Base-by-base conservation (phyloP, 495 filamentous ascomycete species). In the Penicillium paradoxum region DNA sequence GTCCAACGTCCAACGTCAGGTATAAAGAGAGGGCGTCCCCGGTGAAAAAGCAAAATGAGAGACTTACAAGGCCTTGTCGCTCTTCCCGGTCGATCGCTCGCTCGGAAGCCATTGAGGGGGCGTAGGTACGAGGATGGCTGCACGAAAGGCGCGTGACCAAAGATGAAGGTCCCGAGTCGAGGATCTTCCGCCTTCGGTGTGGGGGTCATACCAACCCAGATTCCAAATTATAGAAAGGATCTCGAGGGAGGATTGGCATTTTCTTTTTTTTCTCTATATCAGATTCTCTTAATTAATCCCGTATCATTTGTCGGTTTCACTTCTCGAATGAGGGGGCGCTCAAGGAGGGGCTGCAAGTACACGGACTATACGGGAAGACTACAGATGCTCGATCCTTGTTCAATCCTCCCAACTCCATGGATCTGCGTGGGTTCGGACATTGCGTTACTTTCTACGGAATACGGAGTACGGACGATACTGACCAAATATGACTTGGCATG, bases 41-140 rank as follows among this genome's bases (percentile, higher is more conserved):
- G 17, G 51, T 45, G 27, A 22, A 61, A 39, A 54, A 32, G 45
- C 30, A 55, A 49, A 55, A 49, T 52, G 48, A 44, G 27, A 49
- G 52, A 79, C 88, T 81, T 70, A 97, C 92, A 81, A 97, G 80
- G 65, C 88, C 92, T 70, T 92, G 86, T 73, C 86, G 82, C 76
- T 97, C 92, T 75, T 96, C 92, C 71, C 80, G 83, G 71, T 97
- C 91, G 56, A 95, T 77, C 57, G 83, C 80, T 73, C 78, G 87
- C 72, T 87, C 76, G 64, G 83, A 70, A 61, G 77, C 69, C 66
- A 75, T 75, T 73, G 79, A 76, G 10, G 67, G 86, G 87, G 63
- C 84, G 85, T 70, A 95, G 83, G 76, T 91, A 96, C 42, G 88
- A 90, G 51, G 87, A 86, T 60, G 90, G 36, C 76, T 87, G 83